Evolutionary conservation across 1,139 yeast species (phyloP), one percentile per base, ranked within the genome.

Genomic region (Scheffersomyces parashehatae): DNA sequence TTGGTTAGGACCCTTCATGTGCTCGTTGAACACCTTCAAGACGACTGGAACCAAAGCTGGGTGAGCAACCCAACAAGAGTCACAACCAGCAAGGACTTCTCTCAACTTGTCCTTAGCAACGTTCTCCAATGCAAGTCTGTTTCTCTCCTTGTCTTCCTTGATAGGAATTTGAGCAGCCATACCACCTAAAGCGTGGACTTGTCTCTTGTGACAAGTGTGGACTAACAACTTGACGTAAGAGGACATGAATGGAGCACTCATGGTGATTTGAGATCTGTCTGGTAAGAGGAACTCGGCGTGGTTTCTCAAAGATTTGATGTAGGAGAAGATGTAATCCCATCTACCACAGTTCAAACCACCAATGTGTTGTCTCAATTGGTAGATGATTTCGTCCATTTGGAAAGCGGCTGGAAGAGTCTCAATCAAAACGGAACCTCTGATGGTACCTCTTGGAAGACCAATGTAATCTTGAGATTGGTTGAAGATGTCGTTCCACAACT

Each of bases 1-100:
- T 70, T 86, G 95, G 73, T 86, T 86, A 52, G 93, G 90, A 35
- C 89, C 86, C 59, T 87, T 85, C 91, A 86, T 84, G 70, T 84
- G 78, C 72, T 84, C 84, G 68, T 84, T 82, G 75, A 86, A 86
- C 38, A 85, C 88, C 62, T 82, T 83, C 59, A 83, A 77, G 15
- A 88, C 93, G 57, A 85, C 80, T 38, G 82, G 77, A 29, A 88
- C 93, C 64, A 86, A 77, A 32, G 85, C 88, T 30, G 90, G 90
- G 62, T 85, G 90, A 36, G 90, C 90, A 59, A 85, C 85, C 90
- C 91, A 85, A 59, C 90, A 83, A 41, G 90, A 87, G 66, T 85
- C 90, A 63, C 87, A 86, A 43, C 90, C 91, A 44, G 86, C 84
- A 47, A 72, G 65, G 40, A 81, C 93, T 66, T 86, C 95, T 55